These are phyloP conservation scores for Micractinium sp. DNA, from an alignment of 139 green algal species.

Conservation along the genomic window DNA sequence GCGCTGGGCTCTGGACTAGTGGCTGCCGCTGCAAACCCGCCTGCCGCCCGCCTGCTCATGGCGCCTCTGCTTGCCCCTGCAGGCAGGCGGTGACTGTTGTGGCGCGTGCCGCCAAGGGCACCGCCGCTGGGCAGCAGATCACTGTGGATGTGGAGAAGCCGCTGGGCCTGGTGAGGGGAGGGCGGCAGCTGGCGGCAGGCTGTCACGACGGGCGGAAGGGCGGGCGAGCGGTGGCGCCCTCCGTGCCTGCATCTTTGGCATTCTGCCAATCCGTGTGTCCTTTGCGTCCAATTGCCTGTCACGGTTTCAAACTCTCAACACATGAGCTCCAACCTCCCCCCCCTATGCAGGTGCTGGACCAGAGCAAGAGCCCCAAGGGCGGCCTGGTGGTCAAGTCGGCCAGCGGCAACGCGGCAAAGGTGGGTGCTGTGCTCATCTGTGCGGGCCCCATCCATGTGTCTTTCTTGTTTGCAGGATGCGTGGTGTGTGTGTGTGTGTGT, in stretches of 20 bases:
- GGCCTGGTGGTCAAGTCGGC: conserved; percentile 81
- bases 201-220: no score
- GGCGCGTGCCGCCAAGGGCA: conserved; percentile 24
- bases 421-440: conserved; percentile 72
- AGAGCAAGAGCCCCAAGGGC: conserved; percentile 67
- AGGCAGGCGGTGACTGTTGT: conserved; percentile 12
- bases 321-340: no score
- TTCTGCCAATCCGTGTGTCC: background rate
- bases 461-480: no score
- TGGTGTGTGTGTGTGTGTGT: no score
- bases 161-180: conserved; percentile 69
- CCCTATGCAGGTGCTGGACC: conserved; percentile 52
- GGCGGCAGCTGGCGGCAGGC: background rate
- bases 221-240: no score
- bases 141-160: conserved; percentile 94
- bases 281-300: no score
- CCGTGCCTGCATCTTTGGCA: background rate
- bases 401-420: conserved; percentile 92
- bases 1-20: no score
- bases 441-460: conserved; percentile 12
- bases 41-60: background rate
- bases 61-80: background rate
- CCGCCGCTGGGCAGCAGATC: conserved; percentile 21
- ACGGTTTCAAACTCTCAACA: no score
- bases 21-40: background rate